These are phyloP conservation scores for Leucosporidium creatinivorum DNA, from an alignment of 768 basidiomycete genomes.

Conservation along the genomic window DNA sequence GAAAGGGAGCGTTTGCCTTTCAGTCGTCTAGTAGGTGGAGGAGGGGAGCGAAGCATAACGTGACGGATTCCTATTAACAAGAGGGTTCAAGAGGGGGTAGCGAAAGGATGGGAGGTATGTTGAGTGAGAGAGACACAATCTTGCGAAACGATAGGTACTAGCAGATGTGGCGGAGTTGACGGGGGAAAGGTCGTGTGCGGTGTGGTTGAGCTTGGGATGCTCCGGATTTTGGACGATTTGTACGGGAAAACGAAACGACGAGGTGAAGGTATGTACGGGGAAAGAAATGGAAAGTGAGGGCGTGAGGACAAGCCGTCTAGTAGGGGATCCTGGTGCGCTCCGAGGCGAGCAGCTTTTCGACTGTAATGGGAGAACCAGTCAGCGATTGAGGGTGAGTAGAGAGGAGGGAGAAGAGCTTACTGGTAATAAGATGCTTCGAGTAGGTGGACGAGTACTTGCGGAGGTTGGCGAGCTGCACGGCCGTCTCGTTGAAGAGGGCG, in stretches of 20 bases:
- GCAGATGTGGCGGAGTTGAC: not conserved
- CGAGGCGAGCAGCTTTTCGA: constrained; percentile 19
- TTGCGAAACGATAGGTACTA: no score
- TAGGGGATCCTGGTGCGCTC: constrained; percentile 17
- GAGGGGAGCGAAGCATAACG: no score
- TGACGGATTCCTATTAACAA: no score
- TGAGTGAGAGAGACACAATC: no score
- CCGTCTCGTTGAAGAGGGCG: constrained; percentile 55
- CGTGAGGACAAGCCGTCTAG: not conserved
- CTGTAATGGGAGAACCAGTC: not conserved
- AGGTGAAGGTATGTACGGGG: not conserved
- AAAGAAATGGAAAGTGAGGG: not conserved
- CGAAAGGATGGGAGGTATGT: no score
- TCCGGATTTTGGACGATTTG: not conserved
- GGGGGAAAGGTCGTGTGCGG: not conserved
- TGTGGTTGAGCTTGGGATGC: not conserved
- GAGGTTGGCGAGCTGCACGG: constrained; percentile 62
- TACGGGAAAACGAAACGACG: not conserved
- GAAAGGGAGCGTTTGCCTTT: no score
- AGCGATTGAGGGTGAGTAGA: not conserved
- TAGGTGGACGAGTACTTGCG: constrained; percentile 60
- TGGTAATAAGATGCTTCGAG: constrained; percentile 63
- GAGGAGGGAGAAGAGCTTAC: constrained; percentile 40
- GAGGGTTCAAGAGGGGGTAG: no score
- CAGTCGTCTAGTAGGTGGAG: no score